Evolutionary conservation across 495 filamentous ascomycete species (phyloP).

Genomic region (Trichoderma parareesei): DNA sequence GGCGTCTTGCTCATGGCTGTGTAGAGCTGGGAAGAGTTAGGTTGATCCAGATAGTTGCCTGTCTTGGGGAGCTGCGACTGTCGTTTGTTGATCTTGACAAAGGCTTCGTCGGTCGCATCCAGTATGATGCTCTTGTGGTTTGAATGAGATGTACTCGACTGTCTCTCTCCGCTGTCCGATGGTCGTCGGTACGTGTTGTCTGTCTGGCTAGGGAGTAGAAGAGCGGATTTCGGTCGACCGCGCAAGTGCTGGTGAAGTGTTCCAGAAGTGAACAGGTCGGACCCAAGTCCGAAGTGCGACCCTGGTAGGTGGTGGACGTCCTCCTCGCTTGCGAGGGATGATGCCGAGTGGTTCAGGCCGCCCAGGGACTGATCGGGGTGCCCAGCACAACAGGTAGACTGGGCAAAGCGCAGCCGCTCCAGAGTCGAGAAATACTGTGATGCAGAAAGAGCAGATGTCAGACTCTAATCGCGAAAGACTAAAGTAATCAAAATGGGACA

Average conservation of each 20-base stretch:
- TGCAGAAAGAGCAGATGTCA: neutral
- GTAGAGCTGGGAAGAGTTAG: neutral
- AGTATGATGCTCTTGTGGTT: slow-evolving; percentile 51
- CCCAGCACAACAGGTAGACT: slow-evolving; percentile 26
- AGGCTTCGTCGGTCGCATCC: slow-evolving; percentile 63
- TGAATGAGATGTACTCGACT: slow-evolving; percentile 44
- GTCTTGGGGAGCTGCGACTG: slow-evolving; percentile 26
- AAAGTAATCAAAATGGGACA: neutral
- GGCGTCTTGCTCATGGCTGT: neutral
- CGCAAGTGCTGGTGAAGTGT: slow-evolving; percentile 27
- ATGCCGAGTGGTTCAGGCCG: slow-evolving; percentile 20
- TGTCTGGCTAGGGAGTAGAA: slow-evolving; percentile 63
- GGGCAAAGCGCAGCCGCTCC: slow-evolving; percentile 56
- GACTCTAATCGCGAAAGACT: neutral
- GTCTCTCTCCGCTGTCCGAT: slow-evolving; percentile 37
- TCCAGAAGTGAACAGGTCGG: slow-evolving; percentile 22
- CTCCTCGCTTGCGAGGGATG: slow-evolving; percentile 30
- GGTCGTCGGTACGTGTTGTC: slow-evolving; percentile 68
- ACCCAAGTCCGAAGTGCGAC: slow-evolving; percentile 27
- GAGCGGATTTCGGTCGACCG: slow-evolving; percentile 49
- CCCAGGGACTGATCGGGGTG: slow-evolving; percentile 30
- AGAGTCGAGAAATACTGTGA: slow-evolving; percentile 62
- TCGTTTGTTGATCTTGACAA: slow-evolving; percentile 43
- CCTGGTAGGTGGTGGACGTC: slow-evolving; percentile 29
- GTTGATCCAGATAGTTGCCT: neutral